Evolutionary conservation across 2,329 filamentous ascomycete genomes (phyloP).

Genomic region (Albifimbria verrucaria): DNA sequence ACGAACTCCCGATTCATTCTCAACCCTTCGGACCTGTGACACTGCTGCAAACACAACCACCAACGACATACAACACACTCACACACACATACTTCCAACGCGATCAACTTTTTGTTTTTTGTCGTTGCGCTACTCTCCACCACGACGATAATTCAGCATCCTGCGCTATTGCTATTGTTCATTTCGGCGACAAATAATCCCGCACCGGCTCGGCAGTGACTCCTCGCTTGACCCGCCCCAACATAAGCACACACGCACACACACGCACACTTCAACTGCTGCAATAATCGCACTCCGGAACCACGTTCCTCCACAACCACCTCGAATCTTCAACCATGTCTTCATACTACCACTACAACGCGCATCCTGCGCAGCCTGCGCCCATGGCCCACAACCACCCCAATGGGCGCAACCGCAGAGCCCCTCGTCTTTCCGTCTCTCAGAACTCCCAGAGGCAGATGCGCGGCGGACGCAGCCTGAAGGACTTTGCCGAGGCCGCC

Average conservation of each 20-base stretch:
- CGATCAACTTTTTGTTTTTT: slow-evolving; percentile 1
- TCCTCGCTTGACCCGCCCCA: slow-evolving; percentile 8
- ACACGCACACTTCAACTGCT: neutral
- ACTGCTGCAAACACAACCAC: slow-evolving; percentile 1
- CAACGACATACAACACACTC: neutral
- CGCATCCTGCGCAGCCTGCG: slow-evolving; percentile 56
- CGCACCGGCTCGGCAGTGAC: slow-evolving; percentile 18
- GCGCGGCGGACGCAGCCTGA: slow-evolving; percentile 79
- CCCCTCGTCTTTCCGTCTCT: slow-evolving; percentile 72
- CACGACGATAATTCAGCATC: neutral
- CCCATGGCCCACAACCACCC: slow-evolving; percentile 73
- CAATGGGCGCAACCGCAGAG: slow-evolving; percentile 79
- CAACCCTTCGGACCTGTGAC: slow-evolving; percentile 5
- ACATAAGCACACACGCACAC: neutral
- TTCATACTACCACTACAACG: slow-evolving; percentile 61
- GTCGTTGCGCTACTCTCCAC: too few species aligned
- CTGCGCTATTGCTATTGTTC: slow-evolving; percentile 9
- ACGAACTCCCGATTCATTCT: slow-evolving; percentile 9
- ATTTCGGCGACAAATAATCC: slow-evolving; percentile 22
- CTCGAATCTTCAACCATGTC: slow-evolving; percentile 46
- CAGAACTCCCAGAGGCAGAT: slow-evolving; percentile 87
- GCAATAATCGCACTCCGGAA: too few species aligned
- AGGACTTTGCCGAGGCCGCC: slow-evolving; percentile 78
- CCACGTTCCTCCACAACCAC: slow-evolving; percentile 3
- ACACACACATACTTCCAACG: slow-evolving; percentile 1